Base-by-base conservation (phyloP, 805 yeast species). In the Teunomyces pallodes region DNA sequence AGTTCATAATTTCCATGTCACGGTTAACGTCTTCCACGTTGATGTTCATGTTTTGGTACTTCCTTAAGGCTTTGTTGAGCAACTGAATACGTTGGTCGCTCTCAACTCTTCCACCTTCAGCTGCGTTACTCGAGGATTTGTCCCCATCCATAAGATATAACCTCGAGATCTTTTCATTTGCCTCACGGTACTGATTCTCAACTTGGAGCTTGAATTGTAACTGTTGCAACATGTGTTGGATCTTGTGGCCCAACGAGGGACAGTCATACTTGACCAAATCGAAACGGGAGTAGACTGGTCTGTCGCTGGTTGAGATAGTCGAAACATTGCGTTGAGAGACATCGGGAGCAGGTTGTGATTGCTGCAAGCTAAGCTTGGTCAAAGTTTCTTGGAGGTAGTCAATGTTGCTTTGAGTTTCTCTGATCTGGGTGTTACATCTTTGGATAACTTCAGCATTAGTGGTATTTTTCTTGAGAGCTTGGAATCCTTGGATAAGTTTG, bases 141-240 rank as follows among this genome's bases (percentile, higher is more conserved):
- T 94, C 99, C 48, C 98, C 97, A 60, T 94, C 97, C 66, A 86
- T 78, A 60, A 85, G 85, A 64, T 94, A 94, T 46, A 94, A 79
- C 56, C 84, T 87, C 26, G 87, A 84, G 61, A 94, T 80, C 65
- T 92, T 94, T 54, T 89, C 95, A 56, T 90, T 90, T 5, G 97
- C 98, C 54, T 85, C 92, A 58, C 85, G 84, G 67, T 92, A 94
- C 67, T 94, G 96, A 57, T 88, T 83, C 65, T 94, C 99, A 33
- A 92, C 96, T 61, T 92, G 94, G 41, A 92, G 76, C 67, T 94
- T 94, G 66, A 92, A 90, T 63, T 91, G 96, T 50, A 94, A 76
- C 66, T 90, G 96, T 69, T 91, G 97, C 47, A 92, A 78, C 98
- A 94, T 91, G 58, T 88, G 84, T 67, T 90, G 97, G 60, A 94